These are phyloP conservation scores for Ganoderma resinaceum DNA, from an alignment of 1,284 basidiomycete species.

Conservation along the genomic window DNA sequence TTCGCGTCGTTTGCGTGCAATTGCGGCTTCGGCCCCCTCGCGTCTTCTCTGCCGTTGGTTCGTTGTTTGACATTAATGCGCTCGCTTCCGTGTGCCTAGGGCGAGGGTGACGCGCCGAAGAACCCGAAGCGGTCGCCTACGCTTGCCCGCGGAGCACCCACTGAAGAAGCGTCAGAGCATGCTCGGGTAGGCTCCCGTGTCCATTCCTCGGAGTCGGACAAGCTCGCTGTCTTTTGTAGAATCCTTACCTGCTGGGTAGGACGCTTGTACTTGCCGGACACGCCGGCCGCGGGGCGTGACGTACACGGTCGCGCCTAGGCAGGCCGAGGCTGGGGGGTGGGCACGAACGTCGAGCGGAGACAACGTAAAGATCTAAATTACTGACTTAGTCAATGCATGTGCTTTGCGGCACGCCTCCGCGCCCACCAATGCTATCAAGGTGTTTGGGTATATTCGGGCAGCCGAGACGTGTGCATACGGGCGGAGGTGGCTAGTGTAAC, in stretches of 20 bases:
- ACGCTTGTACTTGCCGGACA: slow-evolving; percentile 1
- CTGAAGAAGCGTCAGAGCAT: neutral
- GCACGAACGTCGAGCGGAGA: neutral
- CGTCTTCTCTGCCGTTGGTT: neutral
- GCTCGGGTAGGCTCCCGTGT: neutral
- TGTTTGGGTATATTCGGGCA: neutral
- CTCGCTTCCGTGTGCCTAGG: neutral
- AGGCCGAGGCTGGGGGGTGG: neutral
- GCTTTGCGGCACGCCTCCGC: neutral
- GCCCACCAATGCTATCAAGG: neutral
- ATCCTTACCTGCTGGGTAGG: neutral
- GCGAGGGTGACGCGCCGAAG: neutral
- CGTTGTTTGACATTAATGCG: neutral
- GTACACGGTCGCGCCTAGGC: neutral
- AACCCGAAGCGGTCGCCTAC: neutral
- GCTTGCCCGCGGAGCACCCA: neutral
- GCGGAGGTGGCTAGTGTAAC: no score
- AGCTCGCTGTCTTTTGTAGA: neutral
- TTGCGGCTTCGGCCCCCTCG: neutral
- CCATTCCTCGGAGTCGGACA: slow-evolving; percentile 1
- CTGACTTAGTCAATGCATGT: slow-evolving; percentile 1
- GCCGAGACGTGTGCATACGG: neutral
- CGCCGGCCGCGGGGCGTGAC: neutral
- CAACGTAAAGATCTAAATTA: neutral
- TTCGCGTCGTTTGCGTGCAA: neutral